Percentiles rank a stretch among this genome's conserved stretches.
Evolutionary conservation across 1,139 yeast species (phyloP).

Genomic region (Lodderomyces theae): DNA sequence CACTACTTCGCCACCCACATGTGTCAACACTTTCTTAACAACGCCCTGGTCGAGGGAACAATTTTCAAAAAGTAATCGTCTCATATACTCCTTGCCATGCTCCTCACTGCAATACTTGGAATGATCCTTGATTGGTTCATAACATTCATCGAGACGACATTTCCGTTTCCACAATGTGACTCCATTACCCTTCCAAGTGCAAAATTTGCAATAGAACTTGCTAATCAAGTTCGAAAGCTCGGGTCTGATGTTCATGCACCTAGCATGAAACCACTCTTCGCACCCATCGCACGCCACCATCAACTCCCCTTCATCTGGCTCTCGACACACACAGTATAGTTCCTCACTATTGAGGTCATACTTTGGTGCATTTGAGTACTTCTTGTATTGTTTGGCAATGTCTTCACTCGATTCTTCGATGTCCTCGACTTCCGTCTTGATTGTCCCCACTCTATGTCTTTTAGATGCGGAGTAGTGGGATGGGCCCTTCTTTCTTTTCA

Average conservation of each 20-base stretch:
- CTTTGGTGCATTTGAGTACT: constrained; percentile 42
- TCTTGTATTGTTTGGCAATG: constrained; percentile 44
- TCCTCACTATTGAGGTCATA: constrained; percentile 55
- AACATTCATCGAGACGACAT: constrained; percentile 64
- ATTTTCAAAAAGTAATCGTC: constrained; percentile 20
- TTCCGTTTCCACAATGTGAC: constrained; percentile 68
- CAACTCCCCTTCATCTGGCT: constrained; percentile 68
- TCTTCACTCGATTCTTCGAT: constrained; percentile 33
- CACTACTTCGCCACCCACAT: constrained; percentile 13
- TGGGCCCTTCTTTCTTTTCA: not conserved
- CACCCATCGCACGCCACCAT: constrained; percentile 96
- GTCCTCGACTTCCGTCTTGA: not conserved
- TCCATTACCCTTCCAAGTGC: constrained; percentile 50
- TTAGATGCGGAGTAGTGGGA: not conserved
- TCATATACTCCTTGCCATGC: constrained; percentile 65
- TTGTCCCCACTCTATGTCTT: not conserved
- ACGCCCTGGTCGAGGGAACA: constrained; percentile 17
- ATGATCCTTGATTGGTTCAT: constrained; percentile 47
- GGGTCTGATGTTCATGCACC: constrained; percentile 63
- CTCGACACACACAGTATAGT: constrained; percentile 74
- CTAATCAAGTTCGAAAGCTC: constrained; percentile 56
- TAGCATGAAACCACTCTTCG: constrained; percentile 93
- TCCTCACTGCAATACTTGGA: constrained; percentile 76
- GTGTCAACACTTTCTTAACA: constrained; percentile 19
- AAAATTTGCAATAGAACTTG: constrained; percentile 72